These are phyloP conservation scores for Geranomyces variabilis DNA, from an alignment of 192 early-diverging fungal genomes.

Conservation along the genomic window DNA sequence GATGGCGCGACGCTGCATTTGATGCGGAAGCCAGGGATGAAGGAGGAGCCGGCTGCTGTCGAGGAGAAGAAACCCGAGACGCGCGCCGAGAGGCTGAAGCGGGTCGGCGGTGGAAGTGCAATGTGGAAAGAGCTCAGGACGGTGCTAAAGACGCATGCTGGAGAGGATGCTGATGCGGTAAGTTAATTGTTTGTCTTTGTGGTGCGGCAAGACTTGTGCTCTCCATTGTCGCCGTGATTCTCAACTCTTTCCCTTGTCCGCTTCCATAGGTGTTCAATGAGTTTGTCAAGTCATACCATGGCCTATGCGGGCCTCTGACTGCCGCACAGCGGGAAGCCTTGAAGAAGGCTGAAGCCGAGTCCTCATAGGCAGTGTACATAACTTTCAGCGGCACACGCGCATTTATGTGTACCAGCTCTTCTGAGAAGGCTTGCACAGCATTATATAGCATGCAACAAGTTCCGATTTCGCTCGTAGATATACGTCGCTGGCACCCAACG, in stretches of 20 bases:
- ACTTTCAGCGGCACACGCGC: too few relatives aligned
- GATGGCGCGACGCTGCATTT: conserved; percentile 31
- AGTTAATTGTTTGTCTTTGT: not conserved
- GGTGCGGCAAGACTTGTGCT: not conserved
- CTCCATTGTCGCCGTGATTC: too few relatives aligned
- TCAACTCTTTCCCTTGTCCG: not conserved
- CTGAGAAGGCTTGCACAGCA: too few relatives aligned
- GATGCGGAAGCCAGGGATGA: conserved; percentile 17
- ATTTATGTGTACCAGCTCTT: too few relatives aligned
- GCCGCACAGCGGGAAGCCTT: conserved; percentile 25
- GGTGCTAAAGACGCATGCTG: conserved; percentile 18
- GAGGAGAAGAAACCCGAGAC: not conserved
- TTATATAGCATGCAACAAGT: too few relatives aligned
- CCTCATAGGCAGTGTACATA: not conserved
- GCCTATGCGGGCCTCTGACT: conserved; percentile 26
- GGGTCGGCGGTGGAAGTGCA: conserved; percentile 10
- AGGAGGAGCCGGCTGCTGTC: not conserved
- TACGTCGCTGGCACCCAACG: too few relatives aligned
- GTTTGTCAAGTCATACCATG: conserved; percentile 34
- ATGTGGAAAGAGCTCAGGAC: conserved; percentile 27
- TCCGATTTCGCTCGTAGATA: too few relatives aligned
- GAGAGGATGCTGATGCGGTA: conserved; percentile 11
- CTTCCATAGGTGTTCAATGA: conserved; percentile 20
- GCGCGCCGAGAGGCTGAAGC: not conserved
- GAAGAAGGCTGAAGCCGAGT: conserved; percentile 23